Evolutionary conservation across 257 asterid species (phyloP).

Genomic region (Primulina tabacum): DNA sequence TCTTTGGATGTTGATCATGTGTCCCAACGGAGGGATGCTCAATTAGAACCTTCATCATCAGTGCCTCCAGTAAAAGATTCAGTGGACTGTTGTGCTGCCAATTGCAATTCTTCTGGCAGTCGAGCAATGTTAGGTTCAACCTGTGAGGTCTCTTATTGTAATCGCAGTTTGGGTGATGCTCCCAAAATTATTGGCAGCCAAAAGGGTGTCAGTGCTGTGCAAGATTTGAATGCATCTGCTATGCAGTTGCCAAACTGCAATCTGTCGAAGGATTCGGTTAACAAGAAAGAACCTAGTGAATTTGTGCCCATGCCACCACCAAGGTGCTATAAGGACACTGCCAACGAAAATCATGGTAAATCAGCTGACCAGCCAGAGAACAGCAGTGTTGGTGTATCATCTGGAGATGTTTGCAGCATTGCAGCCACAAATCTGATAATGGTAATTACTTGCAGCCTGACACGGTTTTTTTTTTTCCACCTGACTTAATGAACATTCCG

Average conservation of each 20-base stretch:
- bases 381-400: constrained; percentile 14
- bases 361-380: constrained; percentile 23
- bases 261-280: constrained; percentile 25
- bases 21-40: constrained; percentile 28
- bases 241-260: constrained; percentile 24
- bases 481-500: background rate
- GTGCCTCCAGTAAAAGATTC: constrained; percentile 31
- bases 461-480: background rate
- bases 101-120: constrained; percentile 21
- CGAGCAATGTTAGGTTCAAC: constrained; percentile 24
- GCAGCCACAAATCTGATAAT: constrained; percentile 23
- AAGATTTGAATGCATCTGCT: constrained; percentile 31
- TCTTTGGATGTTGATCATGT: constrained; percentile 23
- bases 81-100: constrained; percentile 22
- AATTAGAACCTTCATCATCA: constrained; percentile 23
- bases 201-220: constrained; percentile 21
- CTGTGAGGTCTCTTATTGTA: constrained; percentile 18
- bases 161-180: constrained; percentile 15
- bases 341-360: constrained; percentile 23
- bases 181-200: constrained; percentile 22
- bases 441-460: constrained; percentile 39
- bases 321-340: constrained; percentile 14
- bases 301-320: constrained; percentile 26
- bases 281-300: constrained; percentile 31
- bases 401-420: constrained; percentile 28